Percentiles rank a stretch among this genome's conserved stretches.
These are phyloP conservation scores for Aureobasidium sp. DNA, from an alignment of 2,329 filamentous ascomycete species.

Conservation along the genomic window DNA sequence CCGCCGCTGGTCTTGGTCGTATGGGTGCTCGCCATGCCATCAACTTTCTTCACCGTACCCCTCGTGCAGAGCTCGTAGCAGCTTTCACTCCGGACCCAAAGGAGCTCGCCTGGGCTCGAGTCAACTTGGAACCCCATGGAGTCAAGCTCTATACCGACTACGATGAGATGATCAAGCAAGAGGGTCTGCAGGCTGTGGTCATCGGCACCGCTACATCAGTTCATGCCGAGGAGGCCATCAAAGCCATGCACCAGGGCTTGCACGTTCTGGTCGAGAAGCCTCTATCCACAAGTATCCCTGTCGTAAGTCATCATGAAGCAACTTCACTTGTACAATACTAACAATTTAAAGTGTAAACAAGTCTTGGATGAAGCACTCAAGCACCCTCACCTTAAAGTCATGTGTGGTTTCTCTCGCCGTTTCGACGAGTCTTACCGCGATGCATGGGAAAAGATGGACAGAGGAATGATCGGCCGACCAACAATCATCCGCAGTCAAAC, in stretches of 20 bases:
- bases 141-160: slow-evolving; percentile 39
- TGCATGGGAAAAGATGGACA: slow-evolving; percentile 26
- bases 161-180: slow-evolving; percentile 37
- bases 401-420: slow-evolving; percentile 37
- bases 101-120: slow-evolving; percentile 38
- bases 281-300: slow-evolving; percentile 22
- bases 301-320: background rate
- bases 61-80: slow-evolving; percentile 42
- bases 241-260: slow-evolving; percentile 27
- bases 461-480: slow-evolving; percentile 31
- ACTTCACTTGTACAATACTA: background rate
- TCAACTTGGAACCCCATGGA: slow-evolving; percentile 36
- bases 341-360: slow-evolving; percentile 4
- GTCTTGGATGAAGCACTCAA: slow-evolving; percentile 29
- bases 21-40: slow-evolving; percentile 47
- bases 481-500: slow-evolving; percentile 36
- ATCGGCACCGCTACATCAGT: slow-evolving; percentile 28
- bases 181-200: slow-evolving; percentile 36
- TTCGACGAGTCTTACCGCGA: slow-evolving; percentile 38
- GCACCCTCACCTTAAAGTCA: slow-evolving; percentile 32
- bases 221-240: slow-evolving; percentile 27
- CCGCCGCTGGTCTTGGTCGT: slow-evolving; percentile 42
- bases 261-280: slow-evolving; percentile 34
- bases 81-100: slow-evolving; percentile 39
- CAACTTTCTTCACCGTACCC: slow-evolving; percentile 38